Conservation (phyloP, 352 stramenopile genomes). For the Pythium folliculosum region DNA sequence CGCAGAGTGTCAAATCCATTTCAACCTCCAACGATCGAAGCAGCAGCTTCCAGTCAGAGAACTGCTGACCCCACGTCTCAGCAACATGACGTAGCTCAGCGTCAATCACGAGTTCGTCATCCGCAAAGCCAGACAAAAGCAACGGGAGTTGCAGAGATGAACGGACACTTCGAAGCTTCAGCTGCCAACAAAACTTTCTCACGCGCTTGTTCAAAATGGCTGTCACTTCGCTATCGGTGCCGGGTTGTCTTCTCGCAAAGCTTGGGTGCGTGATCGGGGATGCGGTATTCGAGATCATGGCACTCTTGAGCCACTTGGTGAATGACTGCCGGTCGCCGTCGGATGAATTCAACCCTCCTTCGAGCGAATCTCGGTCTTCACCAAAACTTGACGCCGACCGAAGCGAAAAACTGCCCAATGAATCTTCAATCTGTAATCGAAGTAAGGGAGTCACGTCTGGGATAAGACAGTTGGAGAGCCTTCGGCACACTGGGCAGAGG, state of each 20-base stretch:
- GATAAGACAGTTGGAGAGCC: conserved; percentile 75
- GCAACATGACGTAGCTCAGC: conserved; percentile 53
- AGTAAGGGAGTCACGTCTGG: conserved; percentile 32
- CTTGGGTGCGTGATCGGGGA: conserved; percentile 3
- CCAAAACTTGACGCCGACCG: conserved; percentile 6
- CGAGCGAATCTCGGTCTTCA: conserved; percentile 15
- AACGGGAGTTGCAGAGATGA: conserved; percentile 51
- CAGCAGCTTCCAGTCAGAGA: conserved; percentile 57
- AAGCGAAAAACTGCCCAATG: conserved; percentile 23
- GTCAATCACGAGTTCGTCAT: conserved; percentile 51
- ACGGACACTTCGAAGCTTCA: conserved; percentile 50
- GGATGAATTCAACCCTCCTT: neutral
- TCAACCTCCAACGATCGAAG: conserved; percentile 63
- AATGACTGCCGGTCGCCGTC: conserved; percentile 14
- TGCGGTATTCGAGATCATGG: conserved; percentile 1
- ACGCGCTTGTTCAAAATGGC: conserved; percentile 43
- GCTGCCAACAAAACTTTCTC: conserved; percentile 54
- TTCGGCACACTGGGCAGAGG: conserved; percentile 74
- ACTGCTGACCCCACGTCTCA: conserved; percentile 41
- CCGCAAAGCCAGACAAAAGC: conserved; percentile 41
- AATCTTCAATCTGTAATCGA: neutral
- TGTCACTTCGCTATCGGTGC: conserved; percentile 1
- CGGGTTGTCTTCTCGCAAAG: neutral
- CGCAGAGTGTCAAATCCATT: conserved; percentile 46
- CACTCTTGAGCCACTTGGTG: conserved; percentile 11